Evolutionary conservation across 2,329 filamentous ascomycete species (phyloP).

Genomic region (Orbilia ellipsospora): DNA sequence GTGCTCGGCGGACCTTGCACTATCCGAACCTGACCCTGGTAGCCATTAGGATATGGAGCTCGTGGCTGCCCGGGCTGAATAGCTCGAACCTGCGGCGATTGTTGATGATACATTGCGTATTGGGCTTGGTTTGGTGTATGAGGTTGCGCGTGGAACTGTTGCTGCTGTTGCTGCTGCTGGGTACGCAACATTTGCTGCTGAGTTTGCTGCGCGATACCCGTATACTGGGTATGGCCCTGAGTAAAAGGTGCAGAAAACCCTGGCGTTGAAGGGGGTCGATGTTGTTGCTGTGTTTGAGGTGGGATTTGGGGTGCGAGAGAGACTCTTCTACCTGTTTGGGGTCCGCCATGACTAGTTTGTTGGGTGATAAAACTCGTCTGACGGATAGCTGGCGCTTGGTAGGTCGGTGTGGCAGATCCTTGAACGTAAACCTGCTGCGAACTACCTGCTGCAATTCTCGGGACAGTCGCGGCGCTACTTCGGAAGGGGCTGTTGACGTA

Average conservation of each 20-base stretch:
- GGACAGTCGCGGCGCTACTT: slow-evolving; percentile 26
- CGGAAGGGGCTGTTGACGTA: slow-evolving; percentile 47
- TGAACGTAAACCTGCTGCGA: slow-evolving; percentile 31
- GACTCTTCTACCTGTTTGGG: slow-evolving; percentile 44
- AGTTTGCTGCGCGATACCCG: slow-evolving; percentile 43
- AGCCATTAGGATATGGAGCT: slow-evolving; percentile 22
- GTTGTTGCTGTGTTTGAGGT: slow-evolving; percentile 20
- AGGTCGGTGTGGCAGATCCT: slow-evolving; percentile 8
- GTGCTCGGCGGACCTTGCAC: slow-evolving; percentile 31
- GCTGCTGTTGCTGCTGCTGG: slow-evolving; percentile 39
- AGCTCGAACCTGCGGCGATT: slow-evolving; percentile 28
- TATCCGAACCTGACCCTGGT: slow-evolving; percentile 28
- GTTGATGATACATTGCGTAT: slow-evolving; percentile 29
- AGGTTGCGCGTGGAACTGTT: slow-evolving; percentile 17
- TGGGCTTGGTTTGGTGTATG: slow-evolving; percentile 37
- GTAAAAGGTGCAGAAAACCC: slow-evolving; percentile 26
- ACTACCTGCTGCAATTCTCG: slow-evolving; percentile 29
- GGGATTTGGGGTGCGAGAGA: slow-evolving; percentile 44
- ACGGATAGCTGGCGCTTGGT: slow-evolving; percentile 33
- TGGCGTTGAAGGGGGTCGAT: slow-evolving; percentile 36
- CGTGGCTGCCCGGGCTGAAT: slow-evolving; percentile 28
- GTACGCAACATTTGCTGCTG: slow-evolving; percentile 43
- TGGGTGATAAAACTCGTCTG: slow-evolving; percentile 45
- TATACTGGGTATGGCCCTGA: slow-evolving; percentile 38
- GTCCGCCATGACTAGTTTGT: slow-evolving; percentile 25